Percentiles rank a stretch among this genome's conserved stretches.
Conservation (phyloP, 1,139 yeast genomes). For the Debaryomycetaceae sp. region DNA sequence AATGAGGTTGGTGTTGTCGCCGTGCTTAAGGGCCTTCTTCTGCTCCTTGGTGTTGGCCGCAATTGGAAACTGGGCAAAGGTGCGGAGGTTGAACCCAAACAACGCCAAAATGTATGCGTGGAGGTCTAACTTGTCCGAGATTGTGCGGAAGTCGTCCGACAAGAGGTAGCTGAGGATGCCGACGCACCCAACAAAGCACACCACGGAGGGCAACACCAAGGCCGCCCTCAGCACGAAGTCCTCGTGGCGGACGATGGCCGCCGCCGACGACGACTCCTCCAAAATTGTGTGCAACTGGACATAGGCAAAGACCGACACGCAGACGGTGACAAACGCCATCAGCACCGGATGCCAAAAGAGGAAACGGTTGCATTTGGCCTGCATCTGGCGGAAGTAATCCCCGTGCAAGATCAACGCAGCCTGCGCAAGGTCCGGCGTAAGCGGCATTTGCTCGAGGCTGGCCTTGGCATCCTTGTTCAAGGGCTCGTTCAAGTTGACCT, state of each 20-base stretch:
- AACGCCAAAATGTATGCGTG: slow-evolving; percentile 32
- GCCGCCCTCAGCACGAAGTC: slow-evolving; percentile 26
- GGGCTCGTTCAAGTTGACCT: slow-evolving; percentile 50
- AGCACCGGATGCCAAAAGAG: slow-evolving; percentile 49
- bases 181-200: slow-evolving; percentile 16
- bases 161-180: slow-evolving; percentile 27
- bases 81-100: slow-evolving; percentile 52
- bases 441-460: slow-evolving; percentile 37
- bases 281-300: slow-evolving; percentile 31
- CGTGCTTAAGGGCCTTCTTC: slow-evolving; percentile 14
- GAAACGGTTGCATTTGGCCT: slow-evolving; percentile 43
- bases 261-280: slow-evolving; percentile 5
- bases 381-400: slow-evolving; percentile 58
- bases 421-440: slow-evolving; percentile 54
- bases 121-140: slow-evolving; percentile 38
- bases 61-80: slow-evolving; percentile 33
- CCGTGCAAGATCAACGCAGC: slow-evolving; percentile 61
- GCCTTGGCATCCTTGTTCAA: slow-evolving; percentile 47
- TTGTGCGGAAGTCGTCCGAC: slow-evolving; percentile 43
- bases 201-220: slow-evolving; percentile 21
- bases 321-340: slow-evolving; percentile 20
- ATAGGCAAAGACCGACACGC: slow-evolving; percentile 17
- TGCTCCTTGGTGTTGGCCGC: slow-evolving; percentile 12
- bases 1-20: slow-evolving; percentile 50
- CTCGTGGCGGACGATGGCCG: slow-evolving; percentile 17